Base-by-base conservation (phyloP, 1,284 basidiomycete species). In the Athelia psychrophila region DNA sequence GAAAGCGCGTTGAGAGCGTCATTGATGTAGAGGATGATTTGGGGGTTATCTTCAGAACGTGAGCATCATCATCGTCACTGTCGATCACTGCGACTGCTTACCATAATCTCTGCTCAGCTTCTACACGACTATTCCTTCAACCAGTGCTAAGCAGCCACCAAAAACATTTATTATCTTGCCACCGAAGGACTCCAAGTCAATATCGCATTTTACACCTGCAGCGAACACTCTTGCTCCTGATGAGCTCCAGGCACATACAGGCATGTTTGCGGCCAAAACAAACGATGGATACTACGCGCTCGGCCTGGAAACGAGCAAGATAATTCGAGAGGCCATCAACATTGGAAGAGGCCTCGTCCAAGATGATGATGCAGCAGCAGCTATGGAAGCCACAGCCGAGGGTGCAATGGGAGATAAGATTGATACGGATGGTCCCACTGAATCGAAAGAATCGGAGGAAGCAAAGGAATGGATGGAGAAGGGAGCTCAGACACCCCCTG, bases 241-340 rank as follows among this genome's bases (percentile, higher is more conserved):
- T 64, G 94, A 97, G 68, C 74, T 96, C 18, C 77, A 88, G 55
- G 95, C 93, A 12, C 95, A 98, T 64, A 91, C 85, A 44, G 86
- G 86, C 38, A 96, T 98, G 88, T 98, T 98, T 68, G 80, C 81
- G 55, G 79, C 82, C 4, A 79, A 77, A 56, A 85, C 82, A n/a
- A 96, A 96, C 60, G 91, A 95, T 57, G 90, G 90, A 18, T 97
- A 95, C 68, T 95, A 95, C 65, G 83, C 86, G 56, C 75, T 98
- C 2, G 95, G 93, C 0, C 69, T 94, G 38, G 72, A 78, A 46
- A 81, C 82, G 0, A 84, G 82, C 13, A 74, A 79, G 50, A 58
- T 83, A 19, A 78, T 91, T 51, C 73, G 81, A 51, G 79, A 83
- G 50, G 82, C 82, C 1, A 64, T 86, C 18, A 60, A 69, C 49